These are phyloP conservation scores for Tetrapisispora taiwanensis DNA, from an alignment of 805 yeast species.

Conservation along the genomic window DNA sequence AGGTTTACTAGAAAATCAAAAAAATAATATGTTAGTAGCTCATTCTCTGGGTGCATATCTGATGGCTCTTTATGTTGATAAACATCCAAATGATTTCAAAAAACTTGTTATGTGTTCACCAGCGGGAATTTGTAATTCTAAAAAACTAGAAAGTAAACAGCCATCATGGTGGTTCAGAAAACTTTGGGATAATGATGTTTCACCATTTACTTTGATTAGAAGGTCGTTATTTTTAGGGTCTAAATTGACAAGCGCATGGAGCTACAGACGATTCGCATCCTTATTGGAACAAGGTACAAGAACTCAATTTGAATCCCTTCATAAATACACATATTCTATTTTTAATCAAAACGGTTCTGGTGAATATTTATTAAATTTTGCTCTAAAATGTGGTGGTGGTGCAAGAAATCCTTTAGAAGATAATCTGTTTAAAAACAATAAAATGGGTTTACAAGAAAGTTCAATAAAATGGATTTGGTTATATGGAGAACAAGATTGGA, in stretches of 20 bases:
- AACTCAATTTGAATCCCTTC: constrained; percentile 38
- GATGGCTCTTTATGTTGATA: constrained; percentile 54
- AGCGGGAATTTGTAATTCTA: constrained; percentile 51
- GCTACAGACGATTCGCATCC: constrained; percentile 65
- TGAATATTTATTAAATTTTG: constrained; percentile 77
- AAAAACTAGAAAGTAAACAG: constrained; percentile 31
- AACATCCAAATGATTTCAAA: constrained; percentile 49
- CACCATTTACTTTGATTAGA: constrained; percentile 78
- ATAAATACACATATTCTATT: constrained; percentile 70
- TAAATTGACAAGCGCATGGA: constrained; percentile 80
- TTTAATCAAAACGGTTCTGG: constrained; percentile 87
- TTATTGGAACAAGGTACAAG: constrained; percentile 31
- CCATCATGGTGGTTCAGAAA: constrained; percentile 71
- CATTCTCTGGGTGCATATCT: constrained; percentile 93
- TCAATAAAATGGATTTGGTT: constrained; percentile 66
- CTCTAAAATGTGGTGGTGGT: constrained; percentile 83
- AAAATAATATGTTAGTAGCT: constrained; percentile 53
- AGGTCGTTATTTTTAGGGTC: constrained; percentile 77
- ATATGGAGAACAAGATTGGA: constrained; percentile 76
- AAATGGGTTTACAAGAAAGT: constrained; percentile 31
- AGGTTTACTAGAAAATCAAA: constrained; percentile 16
- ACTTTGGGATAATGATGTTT: constrained; percentile 78
- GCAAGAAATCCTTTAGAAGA: constrained; percentile 65
- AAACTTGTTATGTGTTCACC: constrained; percentile 79
- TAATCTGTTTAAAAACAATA: constrained; percentile 10